Evolutionary conservation across 1,139 yeast species (phyloP), one percentile per base, ranked within the genome.

Genomic region (Diutina mesorugosa): DNA sequence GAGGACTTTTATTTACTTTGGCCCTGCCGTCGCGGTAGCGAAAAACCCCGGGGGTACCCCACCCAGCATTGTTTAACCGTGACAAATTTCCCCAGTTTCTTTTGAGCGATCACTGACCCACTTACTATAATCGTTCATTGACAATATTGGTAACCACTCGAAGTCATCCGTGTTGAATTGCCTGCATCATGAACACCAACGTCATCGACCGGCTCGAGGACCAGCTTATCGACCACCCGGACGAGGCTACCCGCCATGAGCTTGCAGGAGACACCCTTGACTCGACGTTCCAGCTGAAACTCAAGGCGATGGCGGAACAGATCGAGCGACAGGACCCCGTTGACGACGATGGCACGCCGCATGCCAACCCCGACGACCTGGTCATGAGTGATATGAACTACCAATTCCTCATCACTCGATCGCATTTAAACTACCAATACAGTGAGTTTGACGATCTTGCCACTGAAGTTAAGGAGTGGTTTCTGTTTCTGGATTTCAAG

Each of bases 391-490:
- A 50, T 16, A 30, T 50, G 26, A 32, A 50, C 45, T 50, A 50
- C 53, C 53, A 66, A 56, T 73, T 74, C 56, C 64, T 74, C 46
- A 63, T 71, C 21, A 71, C 71, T 32, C 71, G 71, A 57, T 67
- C 69, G 26, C 71, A 69, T 57, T 64, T 87, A n/a, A 69, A 76
- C 1, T 85, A 80, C 68, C 66, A 71, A 1, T 72, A 77, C 59
- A 57, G 64, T 12, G 86, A 82, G 58, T 63, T 65, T 30, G 72
- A 71, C 6, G 63, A 66, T 0, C 68, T 84, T 32, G 66, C 66
- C 12, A 67, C 69, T 5, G 90, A 85, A 61, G 60, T 85, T 26
- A 72, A 76, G 50, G 85, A 84, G 55, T 86, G 95, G 95, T 86
- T 86, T 62, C 72, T 80, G 6, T 64, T 65, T 51, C 68, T 73